Evolutionary conservation across 2,329 filamentous ascomycete species (phyloP).

Genomic region (Colletotrichum neosansevieriae): DNA sequence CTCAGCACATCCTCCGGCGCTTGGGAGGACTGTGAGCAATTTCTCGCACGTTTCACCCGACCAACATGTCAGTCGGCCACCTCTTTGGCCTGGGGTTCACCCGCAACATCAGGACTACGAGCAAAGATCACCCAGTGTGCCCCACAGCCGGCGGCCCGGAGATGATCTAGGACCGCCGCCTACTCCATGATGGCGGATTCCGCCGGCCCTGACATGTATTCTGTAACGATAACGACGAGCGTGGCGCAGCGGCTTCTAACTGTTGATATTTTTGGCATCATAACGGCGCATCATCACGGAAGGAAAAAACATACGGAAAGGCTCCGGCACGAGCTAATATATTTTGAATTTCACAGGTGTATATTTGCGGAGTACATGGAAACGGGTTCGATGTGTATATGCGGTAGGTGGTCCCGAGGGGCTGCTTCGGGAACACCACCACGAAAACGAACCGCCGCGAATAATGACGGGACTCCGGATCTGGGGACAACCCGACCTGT

Average conservation of each 20-base stretch:
- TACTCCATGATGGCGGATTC: constrained; percentile 2
- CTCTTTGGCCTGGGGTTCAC: constrained; percentile 58
- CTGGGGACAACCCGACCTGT: neutral
- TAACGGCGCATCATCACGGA: constrained; percentile 29
- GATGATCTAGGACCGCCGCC: constrained; percentile 42
- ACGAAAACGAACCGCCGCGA: constrained; percentile 6
- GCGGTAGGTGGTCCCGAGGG: neutral
- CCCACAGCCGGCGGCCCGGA: constrained; percentile 41
- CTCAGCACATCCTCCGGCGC: neutral
- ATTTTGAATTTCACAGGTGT: constrained; percentile 11
- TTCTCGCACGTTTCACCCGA: constrained; percentile 32
- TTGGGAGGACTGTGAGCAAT: constrained; percentile 34
- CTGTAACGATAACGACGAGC: constrained; percentile 30
- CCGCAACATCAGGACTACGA: constrained; percentile 49
- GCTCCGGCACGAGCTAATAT: constrained; percentile 23
- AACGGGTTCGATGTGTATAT: constrained; percentile 11
- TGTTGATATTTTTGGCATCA: constrained; percentile 18
- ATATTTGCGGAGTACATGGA: constrained; percentile 18
- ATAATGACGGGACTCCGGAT: constrained; percentile 13
- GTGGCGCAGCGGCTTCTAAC: constrained; percentile 29
- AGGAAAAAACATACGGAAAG: constrained; percentile 9
- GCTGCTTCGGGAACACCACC: neutral
- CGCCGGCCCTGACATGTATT: neutral
- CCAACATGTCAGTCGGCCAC: constrained; percentile 51
- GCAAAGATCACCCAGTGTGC: constrained; percentile 13